phyloP scores from a whole-genome alignment of 2,329 filamentous ascomycete genomes.

The Mycosphaerella sp. region DNA sequence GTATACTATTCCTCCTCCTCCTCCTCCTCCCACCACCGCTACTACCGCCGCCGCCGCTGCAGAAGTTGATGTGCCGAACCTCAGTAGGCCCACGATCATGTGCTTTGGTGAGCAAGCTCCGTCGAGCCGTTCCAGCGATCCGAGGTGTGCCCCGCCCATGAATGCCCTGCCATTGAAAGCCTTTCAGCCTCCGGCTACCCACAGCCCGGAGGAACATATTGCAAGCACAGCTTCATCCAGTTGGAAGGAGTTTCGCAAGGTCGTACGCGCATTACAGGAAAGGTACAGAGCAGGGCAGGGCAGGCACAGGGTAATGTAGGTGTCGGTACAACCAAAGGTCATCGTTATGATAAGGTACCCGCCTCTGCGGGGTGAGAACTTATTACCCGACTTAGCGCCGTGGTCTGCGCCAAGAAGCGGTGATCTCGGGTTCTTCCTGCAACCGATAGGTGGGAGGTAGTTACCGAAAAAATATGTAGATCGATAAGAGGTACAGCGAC shows the following conservation, averaged over 20 bases:
- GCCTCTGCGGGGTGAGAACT: conserved; percentile 2
- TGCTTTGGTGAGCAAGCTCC: conserved; percentile 27
- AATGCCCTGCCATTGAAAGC: background rate
- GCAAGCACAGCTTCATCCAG: conserved; percentile 16
- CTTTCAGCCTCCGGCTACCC: conserved; percentile 19
- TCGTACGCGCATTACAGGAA: background rate
- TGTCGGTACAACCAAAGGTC: background rate
- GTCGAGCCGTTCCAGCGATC: background rate
- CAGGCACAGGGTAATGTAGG: background rate
- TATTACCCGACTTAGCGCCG: background rate
- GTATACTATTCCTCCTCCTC: background rate
- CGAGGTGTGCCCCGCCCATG: background rate
- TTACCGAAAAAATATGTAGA: background rate
- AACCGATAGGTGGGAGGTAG: background rate
- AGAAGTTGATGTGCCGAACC: conserved; percentile 14
- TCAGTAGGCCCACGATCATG: conserved; percentile 29
- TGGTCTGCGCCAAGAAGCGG: conserved; percentile 1
- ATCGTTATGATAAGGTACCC: background rate
- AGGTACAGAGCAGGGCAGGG: background rate
- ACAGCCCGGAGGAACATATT: conserved; percentile 23
- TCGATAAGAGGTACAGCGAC: background rate
- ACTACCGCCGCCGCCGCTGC: background rate
- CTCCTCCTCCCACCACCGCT: too few species aligned
- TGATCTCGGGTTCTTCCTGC: background rate
- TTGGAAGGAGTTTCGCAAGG: conserved; percentile 1